Evolutionary conservation across 176 grass and related monocot genomes (phyloP), one percentile per base, ranked within the genome.

Genomic region (Rhynchospora tenuis): DNA sequence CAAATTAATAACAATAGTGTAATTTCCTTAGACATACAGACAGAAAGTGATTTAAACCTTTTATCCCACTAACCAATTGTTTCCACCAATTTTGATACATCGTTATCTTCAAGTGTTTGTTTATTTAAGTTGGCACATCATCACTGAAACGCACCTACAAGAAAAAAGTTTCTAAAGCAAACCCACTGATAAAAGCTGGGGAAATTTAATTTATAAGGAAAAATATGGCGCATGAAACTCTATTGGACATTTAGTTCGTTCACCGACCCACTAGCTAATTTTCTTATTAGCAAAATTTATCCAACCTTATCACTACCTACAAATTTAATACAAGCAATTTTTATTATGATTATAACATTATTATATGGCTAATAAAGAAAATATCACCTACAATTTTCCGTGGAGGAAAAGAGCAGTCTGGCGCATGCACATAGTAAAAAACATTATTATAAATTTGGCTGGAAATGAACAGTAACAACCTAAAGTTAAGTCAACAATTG

Each of bases 101-200:
- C 47, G 6, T 73, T 75, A 51, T 75, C 72, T 50, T 75, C 72
- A 77, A 19, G 48, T 33, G 72, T 77, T 31, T 10, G 47, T 76
- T 28, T 12, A 19, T 24, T 15, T 61, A 55, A 73, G 48, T 76
- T 76, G 73, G 73, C 48, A 55, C 73, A 28, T 54, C 47, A 1
- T 28, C 47, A 1, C 22, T 55, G 5, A 16, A 55, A 55, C 48
- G 48, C 73, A 76, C 48, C 23, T 51, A 28, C 73, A 24, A 76
- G 0, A 29, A 54, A 76, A 76, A 74, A 15, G 73, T 29, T 31
- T 31, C 0, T 55, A 76, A 76, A 76, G 73, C 73, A 76, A 76
- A 76, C 23, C 73, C 73, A 76, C 73, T 76, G 6, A 76, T 29
- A 76, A 76, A 76, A 29, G 72, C 13, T 27, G 20, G 4, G 11